Conservation (phyloP, 352 stramenopile genomes). For the Phytophthora kernoviae region DNA sequence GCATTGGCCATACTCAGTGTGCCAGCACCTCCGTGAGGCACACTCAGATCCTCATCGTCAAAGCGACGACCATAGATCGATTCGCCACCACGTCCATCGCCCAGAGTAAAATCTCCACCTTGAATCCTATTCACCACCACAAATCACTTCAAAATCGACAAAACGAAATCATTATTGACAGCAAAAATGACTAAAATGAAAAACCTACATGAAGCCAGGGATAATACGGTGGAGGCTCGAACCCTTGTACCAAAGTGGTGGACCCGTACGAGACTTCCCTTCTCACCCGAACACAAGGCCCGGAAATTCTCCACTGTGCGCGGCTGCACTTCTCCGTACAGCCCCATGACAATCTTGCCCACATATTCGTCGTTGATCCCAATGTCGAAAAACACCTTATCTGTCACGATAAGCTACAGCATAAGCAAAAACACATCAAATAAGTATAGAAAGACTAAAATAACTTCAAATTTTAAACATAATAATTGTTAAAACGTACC, state of each 20-base stretch:
- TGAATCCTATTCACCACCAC: constrained; percentile 68
- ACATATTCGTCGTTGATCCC: constrained; percentile 93
- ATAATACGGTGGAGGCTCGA: constrained; percentile 97
- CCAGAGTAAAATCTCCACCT: constrained; percentile 94
- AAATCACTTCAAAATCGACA: constrained; percentile 1
- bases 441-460: neutral
- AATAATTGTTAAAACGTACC: constrained; percentile 16
- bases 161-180: too few relatives aligned
- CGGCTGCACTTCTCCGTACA: constrained; percentile 81
- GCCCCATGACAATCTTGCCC: constrained; percentile 81
- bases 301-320: constrained; percentile 85
- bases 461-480: neutral
- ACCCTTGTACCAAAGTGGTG: constrained; percentile 96
- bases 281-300: constrained; percentile 81
- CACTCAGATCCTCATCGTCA: constrained; percentile 90
- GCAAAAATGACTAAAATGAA: neutral
- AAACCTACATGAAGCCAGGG: constrained; percentile 90
- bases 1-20: constrained; percentile 91
- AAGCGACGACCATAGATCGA: constrained; percentile 95
- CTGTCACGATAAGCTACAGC: constrained; percentile 70
- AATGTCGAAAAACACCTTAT: constrained; percentile 97
- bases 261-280: constrained; percentile 82
- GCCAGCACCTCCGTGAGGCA: constrained; percentile 70
- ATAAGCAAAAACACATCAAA: constrained; percentile 3
- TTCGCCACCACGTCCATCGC: constrained; percentile 94